These are phyloP conservation scores for Scheffersomyces lignosus DNA, from an alignment of 805 yeast genomes.

Conservation along the genomic window DNA sequence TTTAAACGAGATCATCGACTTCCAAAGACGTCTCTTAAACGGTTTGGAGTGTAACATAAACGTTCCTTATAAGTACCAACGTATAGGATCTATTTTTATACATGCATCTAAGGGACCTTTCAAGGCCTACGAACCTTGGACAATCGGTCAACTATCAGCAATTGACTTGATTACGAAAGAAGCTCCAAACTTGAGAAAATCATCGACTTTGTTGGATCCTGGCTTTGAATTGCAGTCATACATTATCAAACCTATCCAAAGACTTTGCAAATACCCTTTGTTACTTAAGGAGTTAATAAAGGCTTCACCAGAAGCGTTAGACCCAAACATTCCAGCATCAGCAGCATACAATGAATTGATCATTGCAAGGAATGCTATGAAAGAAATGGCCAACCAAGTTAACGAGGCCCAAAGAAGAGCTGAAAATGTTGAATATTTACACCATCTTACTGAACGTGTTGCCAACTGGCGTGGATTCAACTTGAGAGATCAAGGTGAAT, in stretches of 20 bases:
- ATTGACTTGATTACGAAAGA: slow-evolving; percentile 74
- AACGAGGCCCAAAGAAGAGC: slow-evolving; percentile 93
- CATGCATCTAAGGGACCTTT: slow-evolving; percentile 81
- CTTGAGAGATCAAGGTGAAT: slow-evolving; percentile 77
- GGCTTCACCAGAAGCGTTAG: slow-evolving; percentile 46
- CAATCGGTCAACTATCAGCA: slow-evolving; percentile 86
- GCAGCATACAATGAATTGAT: slow-evolving; percentile 61
- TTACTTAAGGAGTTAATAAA: slow-evolving; percentile 75
- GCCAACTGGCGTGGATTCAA: slow-evolving; percentile 92
- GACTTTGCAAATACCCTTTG: slow-evolving; percentile 93
- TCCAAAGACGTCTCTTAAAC: slow-evolving; percentile 83
- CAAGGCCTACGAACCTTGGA: slow-evolving; percentile 90
- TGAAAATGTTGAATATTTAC: slow-evolving; percentile 74
- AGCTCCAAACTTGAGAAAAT: slow-evolving; percentile 52
- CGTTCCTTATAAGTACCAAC: slow-evolving; percentile 71
- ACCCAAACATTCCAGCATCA: slow-evolving; percentile 11
- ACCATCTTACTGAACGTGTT: slow-evolving; percentile 70
- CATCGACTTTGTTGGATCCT: slow-evolving; percentile 68
- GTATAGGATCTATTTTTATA: slow-evolving; percentile 85
- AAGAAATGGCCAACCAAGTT: slow-evolving; percentile 80
- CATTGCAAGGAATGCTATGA: slow-evolving; percentile 70
- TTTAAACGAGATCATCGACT: slow-evolving; percentile 78
- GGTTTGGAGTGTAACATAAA: slow-evolving; percentile 87
- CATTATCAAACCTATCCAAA: slow-evolving; percentile 90
- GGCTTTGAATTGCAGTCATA: slow-evolving; percentile 88